These are phyloP conservation scores for Ascochyta fabae DNA, from an alignment of 2,329 filamentous ascomycete species.

Conservation along the genomic window DNA sequence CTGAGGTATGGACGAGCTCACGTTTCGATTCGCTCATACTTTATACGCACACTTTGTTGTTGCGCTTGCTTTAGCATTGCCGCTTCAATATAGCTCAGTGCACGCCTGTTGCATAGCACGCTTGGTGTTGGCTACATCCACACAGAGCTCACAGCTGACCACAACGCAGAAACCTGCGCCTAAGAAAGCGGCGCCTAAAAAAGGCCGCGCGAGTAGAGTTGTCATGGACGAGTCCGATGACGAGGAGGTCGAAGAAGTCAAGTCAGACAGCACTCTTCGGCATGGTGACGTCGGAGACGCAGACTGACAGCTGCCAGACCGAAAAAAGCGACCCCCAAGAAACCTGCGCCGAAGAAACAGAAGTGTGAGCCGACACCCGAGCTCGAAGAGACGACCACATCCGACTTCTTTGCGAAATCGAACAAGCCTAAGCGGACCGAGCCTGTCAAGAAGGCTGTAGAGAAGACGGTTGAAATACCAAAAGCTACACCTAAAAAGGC, in stretches of 20 bases:
- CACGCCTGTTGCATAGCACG: background rate
- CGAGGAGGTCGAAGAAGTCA: constrained; percentile 58
- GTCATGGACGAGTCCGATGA: constrained; percentile 78
- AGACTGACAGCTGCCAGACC: constrained; percentile 40
- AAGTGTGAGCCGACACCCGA: constrained; percentile 58
- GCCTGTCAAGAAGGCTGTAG: constrained; percentile 42
- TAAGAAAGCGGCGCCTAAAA: constrained; percentile 51
- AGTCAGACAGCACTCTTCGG: constrained; percentile 24
- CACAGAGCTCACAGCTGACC: constrained; percentile 13
- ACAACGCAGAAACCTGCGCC: constrained; percentile 33
- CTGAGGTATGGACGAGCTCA: constrained; percentile 33
- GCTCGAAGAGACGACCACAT: constrained; percentile 65
- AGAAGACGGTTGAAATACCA: constrained; percentile 33
- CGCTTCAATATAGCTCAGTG: background rate
- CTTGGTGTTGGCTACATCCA: background rate
- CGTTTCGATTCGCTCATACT: background rate
- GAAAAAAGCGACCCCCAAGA: constrained; percentile 60
- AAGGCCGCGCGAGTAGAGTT: constrained; percentile 46
- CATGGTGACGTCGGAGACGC: constrained; percentile 11
- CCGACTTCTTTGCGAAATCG: constrained; percentile 67
- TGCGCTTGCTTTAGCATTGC: background rate
- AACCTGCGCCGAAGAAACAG: constrained; percentile 63
- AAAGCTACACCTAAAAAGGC: constrained; percentile 48
- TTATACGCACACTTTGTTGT: background rate
- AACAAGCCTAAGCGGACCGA: constrained; percentile 61